Evolutionary conservation across 2,329 filamentous ascomycete species (phyloP).

Genomic region (Penicillium corylophilum): DNA sequence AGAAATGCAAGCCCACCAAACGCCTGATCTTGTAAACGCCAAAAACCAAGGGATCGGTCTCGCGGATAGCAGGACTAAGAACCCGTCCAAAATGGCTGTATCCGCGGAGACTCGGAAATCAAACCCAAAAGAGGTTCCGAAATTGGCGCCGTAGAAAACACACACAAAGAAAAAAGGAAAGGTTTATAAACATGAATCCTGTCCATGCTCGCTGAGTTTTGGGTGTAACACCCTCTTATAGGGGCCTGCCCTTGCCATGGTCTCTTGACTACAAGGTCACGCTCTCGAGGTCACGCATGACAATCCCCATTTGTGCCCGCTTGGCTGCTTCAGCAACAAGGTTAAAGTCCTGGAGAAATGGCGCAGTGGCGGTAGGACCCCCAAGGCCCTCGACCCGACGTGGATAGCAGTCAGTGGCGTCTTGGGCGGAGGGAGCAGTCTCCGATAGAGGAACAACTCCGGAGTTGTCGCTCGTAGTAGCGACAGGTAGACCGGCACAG

Average conservation of each 20-base stretch:
- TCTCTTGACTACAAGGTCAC: constrained; percentile 33
- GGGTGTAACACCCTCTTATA: not conserved
- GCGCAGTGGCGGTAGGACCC: constrained; percentile 48
- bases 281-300: constrained; percentile 76
- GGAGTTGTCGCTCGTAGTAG: constrained; percentile 11
- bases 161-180: not conserved
- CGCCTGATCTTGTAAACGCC: constrained; percentile 8
- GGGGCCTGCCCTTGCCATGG: constrained; percentile 9
- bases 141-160: constrained; percentile 7
- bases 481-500: constrained; percentile 6
- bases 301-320: constrained; percentile 82
- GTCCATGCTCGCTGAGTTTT: constrained; percentile 8
- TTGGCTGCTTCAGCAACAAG: constrained; percentile 91
- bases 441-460: constrained; percentile 11
- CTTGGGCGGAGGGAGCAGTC: constrained; percentile 7
- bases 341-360: constrained; percentile 76
- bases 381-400: constrained; percentile 28
- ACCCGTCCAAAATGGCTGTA: not conserved
- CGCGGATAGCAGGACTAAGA: not conserved
- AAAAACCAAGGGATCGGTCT: not conserved
- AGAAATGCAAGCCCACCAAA: constrained; percentile 1
- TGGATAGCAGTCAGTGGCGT: constrained; percentile 20
- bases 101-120: not conserved
- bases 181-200: constrained; percentile 10
- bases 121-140: constrained; percentile 1